Evolutionary conservation across 139 green algal species (phyloP).

Genomic region (Chlamydomonas sphaeroides): DNA sequence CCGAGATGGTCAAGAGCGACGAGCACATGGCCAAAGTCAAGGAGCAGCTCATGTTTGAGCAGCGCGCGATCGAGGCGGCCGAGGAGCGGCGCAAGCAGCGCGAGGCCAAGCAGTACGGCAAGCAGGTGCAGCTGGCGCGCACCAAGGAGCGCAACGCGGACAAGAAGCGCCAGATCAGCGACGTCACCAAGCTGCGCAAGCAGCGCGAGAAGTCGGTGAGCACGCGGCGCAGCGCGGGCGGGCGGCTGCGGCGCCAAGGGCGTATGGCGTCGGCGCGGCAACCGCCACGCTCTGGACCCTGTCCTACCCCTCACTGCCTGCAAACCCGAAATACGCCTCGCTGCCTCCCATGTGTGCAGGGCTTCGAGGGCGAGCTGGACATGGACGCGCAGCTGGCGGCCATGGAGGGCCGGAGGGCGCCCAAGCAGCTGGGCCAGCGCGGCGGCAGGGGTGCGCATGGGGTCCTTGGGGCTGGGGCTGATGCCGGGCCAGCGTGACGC

Average conservation of each 20-base stretch:
- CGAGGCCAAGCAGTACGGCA: conserved; percentile 91
- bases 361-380: conserved; percentile 80
- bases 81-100: conserved; percentile 89
- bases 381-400: conserved; percentile 72
- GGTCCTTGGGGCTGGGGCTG: neutral
- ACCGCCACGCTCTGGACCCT: too few species aligned
- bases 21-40: conserved; percentile 94
- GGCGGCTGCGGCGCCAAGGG: too few species aligned
- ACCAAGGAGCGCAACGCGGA: conserved; percentile 82
- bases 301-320: too few species aligned
- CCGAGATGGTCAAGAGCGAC: conserved; percentile 98
- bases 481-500: too few species aligned
- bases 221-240: neutral
- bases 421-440: conserved; percentile 28
- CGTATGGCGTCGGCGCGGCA: too few species aligned
- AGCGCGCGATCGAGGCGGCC: conserved; percentile 79
- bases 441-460: neutral
- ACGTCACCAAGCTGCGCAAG: conserved; percentile 80
- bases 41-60: conserved; percentile 88
- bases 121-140: conserved; percentile 90
- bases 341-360: too few species aligned
- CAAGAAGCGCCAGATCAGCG: conserved; percentile 88
- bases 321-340: too few species aligned
- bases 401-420: conserved; percentile 27
- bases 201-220: conserved; percentile 67